Evolutionary conservation across 2,329 filamentous ascomycete species (phyloP), one percentile per base, ranked within the genome.

Genomic region (Dendryphion nanum): DNA sequence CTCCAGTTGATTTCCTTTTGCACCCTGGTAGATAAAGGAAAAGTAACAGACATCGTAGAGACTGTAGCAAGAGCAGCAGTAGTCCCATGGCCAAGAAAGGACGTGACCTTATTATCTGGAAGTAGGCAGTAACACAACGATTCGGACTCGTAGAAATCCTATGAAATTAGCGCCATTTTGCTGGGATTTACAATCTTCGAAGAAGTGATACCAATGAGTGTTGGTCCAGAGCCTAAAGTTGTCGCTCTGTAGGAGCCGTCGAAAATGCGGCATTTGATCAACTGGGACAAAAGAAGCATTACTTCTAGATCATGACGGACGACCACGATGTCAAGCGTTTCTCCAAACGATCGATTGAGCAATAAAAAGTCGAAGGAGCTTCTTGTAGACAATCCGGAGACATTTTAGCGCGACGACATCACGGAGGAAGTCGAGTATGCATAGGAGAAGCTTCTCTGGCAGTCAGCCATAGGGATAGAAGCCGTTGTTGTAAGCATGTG

Each of bases 401-500:
- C 38, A 40, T 35, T 38, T 38, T 18, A 49, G 36, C 26, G 46
- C 36, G 36, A 37, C 41, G 15, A 37, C 29, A 38, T 49, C 38
- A 29, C 37, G 12, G 18, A 52, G 20, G 14, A 45, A 48, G 26
- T 45, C 38, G 26, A 42, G n/a, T 34, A 50, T 42, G 35, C 44
- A 36, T 23, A 52, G 35, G 16, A 52, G 37, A 21, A 52, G 32
- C 34, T 52, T 47, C 6, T 50, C 44, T 17, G 44, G 49, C 20
- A 50, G 45, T 21, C 35, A 38, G 34, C 38, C 43, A 32, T 48
- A 38, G n/a, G 42, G 44, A 45, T 47, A 48, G 33, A 42, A 45
- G 41, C 42, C 40, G 45, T 37, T 42, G 24, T 52, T 52, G 39
- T 50, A 52, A 33, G 47, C 39, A 15, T 48, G 38, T 38, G 39